Percentiles rank a stretch among this genome's conserved stretches.
phyloP scores from a whole-genome alignment of 768 basidiomycete genomes.

The Leccinum subgranulosum region DNA sequence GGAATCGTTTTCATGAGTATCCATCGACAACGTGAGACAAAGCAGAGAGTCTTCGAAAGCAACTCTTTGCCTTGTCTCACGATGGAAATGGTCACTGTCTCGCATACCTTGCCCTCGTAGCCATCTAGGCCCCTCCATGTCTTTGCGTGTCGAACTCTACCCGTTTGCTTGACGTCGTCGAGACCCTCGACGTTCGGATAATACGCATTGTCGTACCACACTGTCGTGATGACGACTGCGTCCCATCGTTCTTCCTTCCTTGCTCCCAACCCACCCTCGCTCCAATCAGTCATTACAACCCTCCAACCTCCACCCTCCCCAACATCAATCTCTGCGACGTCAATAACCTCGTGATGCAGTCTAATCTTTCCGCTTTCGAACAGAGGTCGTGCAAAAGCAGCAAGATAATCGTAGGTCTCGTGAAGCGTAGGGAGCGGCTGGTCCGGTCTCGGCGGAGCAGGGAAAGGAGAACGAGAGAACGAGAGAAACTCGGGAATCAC shows the following conservation, averaged over 20 bases:
- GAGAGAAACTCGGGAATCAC: constrained; percentile 42
- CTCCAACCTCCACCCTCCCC: constrained; percentile 36
- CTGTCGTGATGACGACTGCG: constrained; percentile 44
- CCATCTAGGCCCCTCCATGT: constrained; percentile 39
- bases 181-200: constrained; percentile 45
- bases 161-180: constrained; percentile 33
- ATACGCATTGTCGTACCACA: constrained; percentile 45
- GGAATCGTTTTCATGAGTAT: not conserved
- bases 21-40: not conserved
- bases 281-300: constrained; percentile 38
- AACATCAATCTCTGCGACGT: constrained; percentile 34
- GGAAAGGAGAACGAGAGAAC: constrained; percentile 31
- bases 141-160: constrained; percentile 41
- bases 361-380: constrained; percentile 33
- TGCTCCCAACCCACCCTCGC: constrained; percentile 13
- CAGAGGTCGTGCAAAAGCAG: constrained; percentile 24
- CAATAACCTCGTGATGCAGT: constrained; percentile 39
- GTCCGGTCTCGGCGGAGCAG: constrained; percentile 14
- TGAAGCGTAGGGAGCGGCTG: constrained; percentile 31
- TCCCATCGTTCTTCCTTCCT: constrained; percentile 43
- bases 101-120: constrained; percentile 33
- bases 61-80: not conserved
- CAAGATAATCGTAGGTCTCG: constrained; percentile 29
- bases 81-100: not conserved
- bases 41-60: not conserved